Evolutionary conservation across 345 rosid species (phyloP).

Genomic region (Lepidium aucheri): DNA sequence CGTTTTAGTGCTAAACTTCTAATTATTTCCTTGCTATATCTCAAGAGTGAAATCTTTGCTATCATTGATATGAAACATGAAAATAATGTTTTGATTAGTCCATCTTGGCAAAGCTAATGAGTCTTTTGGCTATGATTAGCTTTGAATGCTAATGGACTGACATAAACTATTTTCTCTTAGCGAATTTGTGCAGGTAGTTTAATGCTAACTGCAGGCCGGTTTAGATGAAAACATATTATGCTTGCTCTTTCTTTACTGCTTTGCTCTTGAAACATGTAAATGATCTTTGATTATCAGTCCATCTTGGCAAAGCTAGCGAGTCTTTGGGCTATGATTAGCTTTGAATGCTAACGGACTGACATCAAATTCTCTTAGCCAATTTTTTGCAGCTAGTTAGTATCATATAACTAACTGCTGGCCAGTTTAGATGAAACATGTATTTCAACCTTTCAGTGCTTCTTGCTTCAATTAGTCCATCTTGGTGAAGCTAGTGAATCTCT

Average conservation of each 20-base stretch:
- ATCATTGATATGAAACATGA: not conserved
- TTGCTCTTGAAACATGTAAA: not conserved
- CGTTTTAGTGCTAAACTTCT: not conserved
- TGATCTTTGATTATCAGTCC: slow-evolving; percentile 25
- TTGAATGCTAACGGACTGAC: slow-evolving; percentile 39
- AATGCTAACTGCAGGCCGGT: slow-evolving; percentile 4
- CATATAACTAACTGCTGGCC: slow-evolving; percentile 1
- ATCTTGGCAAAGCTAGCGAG: slow-evolving; percentile 59
- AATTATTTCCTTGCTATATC: not conserved
- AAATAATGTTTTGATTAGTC: not conserved
- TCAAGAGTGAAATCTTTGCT: not conserved
- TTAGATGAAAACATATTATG: slow-evolving; percentile 8
- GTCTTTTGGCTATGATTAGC: slow-evolving; percentile 18
- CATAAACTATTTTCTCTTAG: slow-evolving; percentile 6
- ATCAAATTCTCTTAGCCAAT: slow-evolving; percentile 8
- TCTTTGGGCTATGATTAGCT: slow-evolving; percentile 19
- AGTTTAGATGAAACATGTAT: slow-evolving; percentile 11
- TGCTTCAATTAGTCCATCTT: not conserved
- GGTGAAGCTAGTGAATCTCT: not conserved
- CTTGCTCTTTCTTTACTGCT: not conserved
- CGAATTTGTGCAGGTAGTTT: not conserved
- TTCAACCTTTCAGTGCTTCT: not conserved
- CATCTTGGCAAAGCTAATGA: slow-evolving; percentile 55
- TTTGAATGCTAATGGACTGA: slow-evolving; percentile 39
- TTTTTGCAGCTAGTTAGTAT: slow-evolving; percentile 6